phyloP scores from a whole-genome alignment of 1,284 basidiomycete genomes.

The Ceratobasidium sp. region DNA sequence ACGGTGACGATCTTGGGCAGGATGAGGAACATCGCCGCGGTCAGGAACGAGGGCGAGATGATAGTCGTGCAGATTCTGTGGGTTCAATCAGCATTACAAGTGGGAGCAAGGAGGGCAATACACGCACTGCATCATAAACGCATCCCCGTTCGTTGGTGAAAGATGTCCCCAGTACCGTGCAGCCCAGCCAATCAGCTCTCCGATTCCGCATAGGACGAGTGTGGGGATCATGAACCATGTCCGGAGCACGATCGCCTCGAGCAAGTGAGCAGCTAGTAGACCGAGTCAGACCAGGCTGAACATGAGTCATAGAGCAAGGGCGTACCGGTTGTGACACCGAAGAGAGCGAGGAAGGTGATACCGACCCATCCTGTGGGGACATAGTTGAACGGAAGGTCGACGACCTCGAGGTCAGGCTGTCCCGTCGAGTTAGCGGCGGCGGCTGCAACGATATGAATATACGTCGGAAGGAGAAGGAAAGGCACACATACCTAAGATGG shows the following conservation, averaged over 20 bases:
- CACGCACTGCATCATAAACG: constrained; percentile 66
- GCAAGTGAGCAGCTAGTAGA: constrained; percentile 61
- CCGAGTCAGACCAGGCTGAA: neutral
- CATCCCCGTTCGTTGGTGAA: constrained; percentile 50
- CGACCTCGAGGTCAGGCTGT: neutral
- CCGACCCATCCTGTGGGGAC: constrained; percentile 47
- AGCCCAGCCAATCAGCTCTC: constrained; percentile 64
- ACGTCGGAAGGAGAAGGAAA: neutral
- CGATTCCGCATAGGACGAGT: constrained; percentile 64
- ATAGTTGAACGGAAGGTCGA: constrained; percentile 37
- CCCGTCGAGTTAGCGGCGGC: constrained; percentile 1
- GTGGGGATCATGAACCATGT: constrained; percentile 71
- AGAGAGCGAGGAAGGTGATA: constrained; percentile 48
- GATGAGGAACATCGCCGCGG: constrained; percentile 51
- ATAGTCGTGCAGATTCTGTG: constrained; percentile 31
- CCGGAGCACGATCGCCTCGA: constrained; percentile 62
- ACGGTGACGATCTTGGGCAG: constrained; percentile 57
- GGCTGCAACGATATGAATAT: neutral
- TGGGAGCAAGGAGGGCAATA: no score
- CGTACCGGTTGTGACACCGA: constrained; percentile 42
- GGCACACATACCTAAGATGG: neutral
- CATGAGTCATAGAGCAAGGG: neutral
- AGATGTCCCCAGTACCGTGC: constrained; percentile 52
- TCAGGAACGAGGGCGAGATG: constrained; percentile 45
- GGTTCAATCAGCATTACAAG: constrained; percentile 7